phyloP scores from a whole-genome alignment of 768 basidiomycete species.

The Rhodotorula sphaerocarpa region DNA sequence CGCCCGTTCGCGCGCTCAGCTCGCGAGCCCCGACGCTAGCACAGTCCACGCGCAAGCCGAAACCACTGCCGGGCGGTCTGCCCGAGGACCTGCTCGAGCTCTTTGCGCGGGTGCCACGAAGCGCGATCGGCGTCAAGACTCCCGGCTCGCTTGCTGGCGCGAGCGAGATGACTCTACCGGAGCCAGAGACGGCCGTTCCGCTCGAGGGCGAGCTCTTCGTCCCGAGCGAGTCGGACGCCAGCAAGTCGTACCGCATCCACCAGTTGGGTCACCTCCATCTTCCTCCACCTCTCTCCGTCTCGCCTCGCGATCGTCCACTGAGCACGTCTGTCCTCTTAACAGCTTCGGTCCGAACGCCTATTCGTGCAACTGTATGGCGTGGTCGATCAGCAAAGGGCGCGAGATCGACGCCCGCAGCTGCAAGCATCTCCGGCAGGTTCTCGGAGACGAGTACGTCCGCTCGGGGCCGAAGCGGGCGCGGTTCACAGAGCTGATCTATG shows the following conservation, averaged over 20 bases:
- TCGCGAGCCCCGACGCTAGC: neutral
- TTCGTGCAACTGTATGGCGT: slow-evolving; percentile 20
- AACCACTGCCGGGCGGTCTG: neutral
- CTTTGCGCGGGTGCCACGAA: no score
- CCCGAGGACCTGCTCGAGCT: no score
- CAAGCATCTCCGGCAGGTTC: slow-evolving; percentile 25
- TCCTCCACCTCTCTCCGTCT: neutral
- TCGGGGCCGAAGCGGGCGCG: neutral
- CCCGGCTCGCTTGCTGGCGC: neutral
- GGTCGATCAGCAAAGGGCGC: slow-evolving; percentile 2
- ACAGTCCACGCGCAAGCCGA: neutral
- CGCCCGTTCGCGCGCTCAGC: neutral
- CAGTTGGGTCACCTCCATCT: neutral
- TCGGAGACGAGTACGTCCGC: slow-evolving; percentile 33
- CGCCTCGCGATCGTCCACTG: no score
- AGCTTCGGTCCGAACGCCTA: slow-evolving; percentile 4
- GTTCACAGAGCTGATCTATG: neutral
- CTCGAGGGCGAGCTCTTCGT: neutral
- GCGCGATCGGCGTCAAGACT: neutral
- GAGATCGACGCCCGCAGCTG: slow-evolving; percentile 19
- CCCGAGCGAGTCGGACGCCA: neutral
- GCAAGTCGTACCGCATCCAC: neutral
- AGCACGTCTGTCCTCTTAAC: neutral
- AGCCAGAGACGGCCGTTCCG: neutral
- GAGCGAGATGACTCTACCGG: neutral